Conservation (phyloP, 106 monocot species). For the Dactylorhiza incarnata region DNA sequence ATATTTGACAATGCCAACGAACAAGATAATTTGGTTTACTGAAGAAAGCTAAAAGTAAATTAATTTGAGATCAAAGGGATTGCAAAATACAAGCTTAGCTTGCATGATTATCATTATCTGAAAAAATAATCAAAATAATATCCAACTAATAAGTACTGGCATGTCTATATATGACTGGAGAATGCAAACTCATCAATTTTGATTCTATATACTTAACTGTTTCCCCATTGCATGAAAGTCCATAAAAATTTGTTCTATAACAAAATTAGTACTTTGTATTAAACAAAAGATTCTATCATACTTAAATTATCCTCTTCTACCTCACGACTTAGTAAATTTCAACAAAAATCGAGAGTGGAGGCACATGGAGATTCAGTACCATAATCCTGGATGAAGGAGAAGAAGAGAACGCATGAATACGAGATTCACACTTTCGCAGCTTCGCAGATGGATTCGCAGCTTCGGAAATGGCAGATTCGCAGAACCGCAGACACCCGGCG, state of each 20-base stretch:
- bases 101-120: neutral
- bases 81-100: neutral
- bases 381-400: no score
- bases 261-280: neutral
- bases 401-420: no score
- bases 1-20: constrained; percentile 20
- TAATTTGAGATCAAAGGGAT: neutral
- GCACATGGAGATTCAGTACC: no score
- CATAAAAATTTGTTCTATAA: neutral
- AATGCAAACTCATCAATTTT: neutral
- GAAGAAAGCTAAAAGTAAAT: constrained; percentile 11
- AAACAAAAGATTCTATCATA: constrained; percentile 5
- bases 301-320: neutral
- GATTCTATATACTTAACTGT: neutral
- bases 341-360: no score
- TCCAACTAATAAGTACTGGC: neutral
- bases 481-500: no score
- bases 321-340: neutral
- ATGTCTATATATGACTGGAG: neutral
- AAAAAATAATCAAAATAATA: no score
- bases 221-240: neutral
- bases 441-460: no score
- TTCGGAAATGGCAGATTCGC: no score
- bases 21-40: constrained; percentile 21
- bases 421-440: no score